These are phyloP conservation scores for Kuraishia cidri DNA, from an alignment of 805 yeast genomes.

Conservation along the genomic window DNA sequence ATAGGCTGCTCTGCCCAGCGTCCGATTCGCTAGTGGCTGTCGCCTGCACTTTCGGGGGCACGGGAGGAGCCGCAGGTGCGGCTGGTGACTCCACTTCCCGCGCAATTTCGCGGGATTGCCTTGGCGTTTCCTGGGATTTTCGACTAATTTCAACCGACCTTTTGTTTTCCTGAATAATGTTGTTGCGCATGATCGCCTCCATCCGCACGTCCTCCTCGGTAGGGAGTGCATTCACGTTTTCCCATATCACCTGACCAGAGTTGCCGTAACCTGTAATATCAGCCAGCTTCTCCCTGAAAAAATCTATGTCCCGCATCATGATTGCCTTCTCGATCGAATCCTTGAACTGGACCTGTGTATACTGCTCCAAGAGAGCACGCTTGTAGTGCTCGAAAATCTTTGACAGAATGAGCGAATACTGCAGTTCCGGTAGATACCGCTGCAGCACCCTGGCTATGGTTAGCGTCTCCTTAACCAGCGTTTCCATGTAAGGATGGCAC, in stretches of 20 bases:
- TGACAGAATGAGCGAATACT: conserved; percentile 33
- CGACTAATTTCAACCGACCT: neutral
- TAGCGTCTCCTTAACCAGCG: conserved; percentile 55
- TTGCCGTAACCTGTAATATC: conserved; percentile 53
- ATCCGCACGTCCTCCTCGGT: conserved; percentile 39
- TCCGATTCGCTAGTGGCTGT: no score
- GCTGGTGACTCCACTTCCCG: no score
- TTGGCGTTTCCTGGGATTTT: neutral
- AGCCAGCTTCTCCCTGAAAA: conserved; percentile 51
- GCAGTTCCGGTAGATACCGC: conserved; percentile 44
- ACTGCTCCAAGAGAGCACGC: conserved; percentile 40
- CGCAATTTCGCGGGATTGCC: neutral
- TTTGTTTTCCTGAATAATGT: conserved; percentile 12
- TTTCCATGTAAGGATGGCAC: conserved; percentile 57
- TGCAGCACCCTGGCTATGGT: conserved; percentile 53
- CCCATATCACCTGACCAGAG: conserved; percentile 56
- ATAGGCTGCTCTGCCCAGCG: no score
- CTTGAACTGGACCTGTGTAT: conserved; percentile 35
- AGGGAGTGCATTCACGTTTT: conserved; percentile 41
- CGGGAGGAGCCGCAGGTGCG: no score
- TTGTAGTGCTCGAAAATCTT: conserved; percentile 53
- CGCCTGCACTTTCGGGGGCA: no score
- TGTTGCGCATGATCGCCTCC: conserved; percentile 35
- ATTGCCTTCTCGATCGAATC: conserved; percentile 46
- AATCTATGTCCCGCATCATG: conserved; percentile 52